Percentiles rank a stretch among this genome's conserved stretches.
Conservation (phyloP, 306 rosid species). For the Coriaria nepalensis region DNA sequence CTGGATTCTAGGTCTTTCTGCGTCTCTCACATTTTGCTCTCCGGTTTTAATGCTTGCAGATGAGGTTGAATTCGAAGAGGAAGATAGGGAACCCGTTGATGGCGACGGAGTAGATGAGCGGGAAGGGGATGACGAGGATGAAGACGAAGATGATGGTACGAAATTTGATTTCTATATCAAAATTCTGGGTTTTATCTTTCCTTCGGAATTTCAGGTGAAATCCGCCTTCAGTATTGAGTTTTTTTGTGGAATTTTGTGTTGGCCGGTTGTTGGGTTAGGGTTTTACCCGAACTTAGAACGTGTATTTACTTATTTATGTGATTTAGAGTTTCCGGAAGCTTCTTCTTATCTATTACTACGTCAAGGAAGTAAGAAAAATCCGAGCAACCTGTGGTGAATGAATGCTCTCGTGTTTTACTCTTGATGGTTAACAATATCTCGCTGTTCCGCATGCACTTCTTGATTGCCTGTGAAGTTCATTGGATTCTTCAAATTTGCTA, state of each 20-base stretch:
- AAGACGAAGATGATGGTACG: conserved; percentile 84
- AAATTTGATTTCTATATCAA: not conserved
- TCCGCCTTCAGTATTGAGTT: not conserved
- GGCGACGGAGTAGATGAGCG: conserved; percentile 40
- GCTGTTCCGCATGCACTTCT: too few species aligned
- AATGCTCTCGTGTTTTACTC: too few species aligned
- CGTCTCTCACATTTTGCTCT: conserved; percentile 6
- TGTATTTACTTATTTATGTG: too few species aligned
- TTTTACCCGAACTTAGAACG: not conserved
- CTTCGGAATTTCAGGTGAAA: not conserved
- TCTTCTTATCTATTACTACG: too few species aligned
- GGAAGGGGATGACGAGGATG: conserved; percentile 42
- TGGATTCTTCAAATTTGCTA: too few species aligned
- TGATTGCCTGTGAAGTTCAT: too few species aligned
- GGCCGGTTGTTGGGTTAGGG: conserved; percentile 9
- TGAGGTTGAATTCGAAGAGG: conserved; percentile 61
- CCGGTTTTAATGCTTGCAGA: conserved; percentile 25
- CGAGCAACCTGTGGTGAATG: too few species aligned
- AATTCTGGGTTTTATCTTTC: not conserved
- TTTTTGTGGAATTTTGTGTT: conserved; percentile 4
- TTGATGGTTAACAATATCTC: too few species aligned
- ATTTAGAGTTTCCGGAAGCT: too few species aligned
- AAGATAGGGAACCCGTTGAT: conserved; percentile 48
- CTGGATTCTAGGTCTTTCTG: conserved; percentile 10
- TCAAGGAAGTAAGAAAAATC: too few species aligned